Conservation (phyloP, 257 asterid genomes). For the Misopates orontium region DNA sequence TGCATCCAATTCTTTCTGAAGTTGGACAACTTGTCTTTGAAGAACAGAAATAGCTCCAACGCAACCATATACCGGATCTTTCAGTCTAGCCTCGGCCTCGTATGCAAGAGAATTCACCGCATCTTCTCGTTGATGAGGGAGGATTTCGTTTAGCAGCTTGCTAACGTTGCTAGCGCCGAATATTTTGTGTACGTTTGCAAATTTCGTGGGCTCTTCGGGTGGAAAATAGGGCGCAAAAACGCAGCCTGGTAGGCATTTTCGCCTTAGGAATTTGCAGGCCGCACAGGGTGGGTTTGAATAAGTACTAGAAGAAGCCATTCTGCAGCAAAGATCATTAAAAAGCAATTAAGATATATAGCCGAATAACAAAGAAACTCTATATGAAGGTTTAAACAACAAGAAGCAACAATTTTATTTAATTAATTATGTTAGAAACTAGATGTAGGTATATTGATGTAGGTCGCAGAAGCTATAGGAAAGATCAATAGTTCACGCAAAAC, state of each 20-base stretch:
- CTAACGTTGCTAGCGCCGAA: conserved; percentile 83
- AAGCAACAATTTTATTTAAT: no score
- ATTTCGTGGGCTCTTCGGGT: conserved; percentile 76
- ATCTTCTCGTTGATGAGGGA: conserved; percentile 68
- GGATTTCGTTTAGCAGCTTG: conserved; percentile 64
- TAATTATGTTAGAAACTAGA: no score
- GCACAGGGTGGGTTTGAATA: conserved; percentile 81
- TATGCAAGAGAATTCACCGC: conserved; percentile 79
- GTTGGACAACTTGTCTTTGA: conserved; percentile 57
- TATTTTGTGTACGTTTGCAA: conserved; percentile 64
- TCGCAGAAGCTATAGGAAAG: no score
- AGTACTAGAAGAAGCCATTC: conserved; percentile 53
- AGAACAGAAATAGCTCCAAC: conserved; percentile 74
- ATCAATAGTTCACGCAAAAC: no score
- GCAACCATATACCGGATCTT: conserved; percentile 78
- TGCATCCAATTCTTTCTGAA: conserved; percentile 70
- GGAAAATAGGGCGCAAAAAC: conserved; percentile 67
- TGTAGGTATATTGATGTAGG: no score
- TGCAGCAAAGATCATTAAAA: conserved; percentile 16
- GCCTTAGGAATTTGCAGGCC: conserved; percentile 77
- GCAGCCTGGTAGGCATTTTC: conserved; percentile 72
- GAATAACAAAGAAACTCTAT: no score
- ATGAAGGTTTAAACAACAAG: no score
- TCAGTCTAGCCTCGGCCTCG: conserved; percentile 75
- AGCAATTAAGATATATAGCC: not conserved